Percentiles rank a stretch among this genome's conserved stretches.
Evolutionary conservation across 2,329 filamentous ascomycete genomes (phyloP).

Genomic region (Colletotrichum melonis): DNA sequence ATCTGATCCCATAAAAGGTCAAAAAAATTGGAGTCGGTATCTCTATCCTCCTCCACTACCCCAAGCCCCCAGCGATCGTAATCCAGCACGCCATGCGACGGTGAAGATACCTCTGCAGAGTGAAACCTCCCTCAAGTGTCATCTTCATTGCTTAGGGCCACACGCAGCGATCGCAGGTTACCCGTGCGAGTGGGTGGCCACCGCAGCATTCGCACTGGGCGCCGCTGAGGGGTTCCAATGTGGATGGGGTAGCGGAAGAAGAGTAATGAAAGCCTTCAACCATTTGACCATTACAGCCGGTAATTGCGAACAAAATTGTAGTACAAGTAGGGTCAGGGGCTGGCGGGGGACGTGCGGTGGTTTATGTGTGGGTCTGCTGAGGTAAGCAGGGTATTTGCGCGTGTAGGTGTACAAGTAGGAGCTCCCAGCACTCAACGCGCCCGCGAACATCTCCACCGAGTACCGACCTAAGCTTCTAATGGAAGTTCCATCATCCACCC

Average conservation of each 20-base stretch:
- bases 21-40: constrained; percentile 57
- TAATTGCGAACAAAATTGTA: not conserved
- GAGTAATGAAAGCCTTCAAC: constrained; percentile 67
- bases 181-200: constrained; percentile 74
- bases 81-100: constrained; percentile 78
- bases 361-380: not conserved
- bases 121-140: constrained; percentile 77
- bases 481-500: not conserved
- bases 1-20: too few relatives aligned
- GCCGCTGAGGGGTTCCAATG: constrained; percentile 66
- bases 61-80: constrained; percentile 72
- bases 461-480: not conserved
- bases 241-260: constrained; percentile 64
- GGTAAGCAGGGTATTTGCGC: not conserved
- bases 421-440: not conserved
- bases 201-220: constrained; percentile 78
- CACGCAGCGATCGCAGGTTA: constrained; percentile 73
- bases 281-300: constrained; percentile 73
- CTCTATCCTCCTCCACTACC: constrained; percentile 66
- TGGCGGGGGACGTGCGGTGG: not conserved
- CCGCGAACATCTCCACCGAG: constrained; percentile 1
- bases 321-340: not conserved
- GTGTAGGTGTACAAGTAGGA: not conserved
- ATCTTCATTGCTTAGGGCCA: constrained; percentile 76
- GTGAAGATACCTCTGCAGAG: constrained; percentile 79